These are phyloP conservation scores for Pyrenochaeta sp. DNA, from an alignment of 2,329 filamentous ascomycete species.

Conservation along the genomic window DNA sequence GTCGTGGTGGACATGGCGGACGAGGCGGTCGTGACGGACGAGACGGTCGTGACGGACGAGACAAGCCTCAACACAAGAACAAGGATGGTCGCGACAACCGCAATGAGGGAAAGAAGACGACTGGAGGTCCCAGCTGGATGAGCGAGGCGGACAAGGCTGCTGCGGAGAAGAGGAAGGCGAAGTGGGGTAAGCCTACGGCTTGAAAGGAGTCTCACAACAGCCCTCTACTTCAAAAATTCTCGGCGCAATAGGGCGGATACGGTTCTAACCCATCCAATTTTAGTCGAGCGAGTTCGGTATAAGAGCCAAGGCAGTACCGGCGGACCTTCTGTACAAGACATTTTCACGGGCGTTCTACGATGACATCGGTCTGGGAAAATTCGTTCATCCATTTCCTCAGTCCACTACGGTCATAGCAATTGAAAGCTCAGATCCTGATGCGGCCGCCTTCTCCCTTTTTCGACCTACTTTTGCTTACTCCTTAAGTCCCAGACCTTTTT, in stretches of 20 bases:
- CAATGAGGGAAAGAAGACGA: slow-evolving; percentile 29
- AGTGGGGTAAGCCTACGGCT: slow-evolving; percentile 47
- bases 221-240: slow-evolving; percentile 1
- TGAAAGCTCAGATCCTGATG: slow-evolving; percentile 24
- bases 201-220: too few relatives aligned
- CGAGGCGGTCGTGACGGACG: slow-evolving; percentile 30
- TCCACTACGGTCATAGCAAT: slow-evolving; percentile 32
- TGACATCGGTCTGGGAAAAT: slow-evolving; percentile 26
- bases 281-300: slow-evolving; percentile 13
- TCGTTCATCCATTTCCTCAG: slow-evolving; percentile 26
- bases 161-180: slow-evolving; percentile 55
- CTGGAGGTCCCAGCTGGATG: slow-evolving; percentile 48
- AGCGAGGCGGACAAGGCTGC: slow-evolving; percentile 52
- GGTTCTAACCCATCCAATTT: slow-evolving; percentile 9
- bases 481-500: background rate
- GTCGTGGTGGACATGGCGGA: slow-evolving; percentile 31
- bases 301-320: slow-evolving; percentile 20
- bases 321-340: slow-evolving; percentile 32
- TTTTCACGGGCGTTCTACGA: slow-evolving; percentile 30
- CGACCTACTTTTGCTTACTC: slow-evolving; percentile 4
- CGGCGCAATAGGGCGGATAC: slow-evolving; percentile 2
- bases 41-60: slow-evolving; percentile 24
- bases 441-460: slow-evolving; percentile 6
- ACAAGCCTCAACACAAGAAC: slow-evolving; percentile 27
- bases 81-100: slow-evolving; percentile 28